Evolutionary conservation across 768 basidiomycete species (phyloP), one percentile per base, ranked within the genome.

Genomic region (Rhodotorula toruloides): DNA sequence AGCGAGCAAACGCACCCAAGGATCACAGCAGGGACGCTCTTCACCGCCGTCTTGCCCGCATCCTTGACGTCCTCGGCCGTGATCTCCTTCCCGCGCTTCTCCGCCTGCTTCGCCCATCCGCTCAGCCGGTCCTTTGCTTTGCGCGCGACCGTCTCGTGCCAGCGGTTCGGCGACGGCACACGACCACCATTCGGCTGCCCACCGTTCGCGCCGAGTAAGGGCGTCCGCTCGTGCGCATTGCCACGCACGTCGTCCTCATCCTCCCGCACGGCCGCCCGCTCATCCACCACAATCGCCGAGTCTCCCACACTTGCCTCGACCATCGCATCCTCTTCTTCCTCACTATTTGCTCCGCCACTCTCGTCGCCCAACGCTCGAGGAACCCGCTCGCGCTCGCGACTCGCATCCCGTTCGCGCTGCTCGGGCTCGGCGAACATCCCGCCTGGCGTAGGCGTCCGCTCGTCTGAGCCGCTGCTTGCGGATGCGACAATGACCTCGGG

Each of bases 1-100:
- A n/a, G 34, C 14, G 27, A 27, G 4, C 3, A 36, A 19, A 54
- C 67, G 39, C 21, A 68, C 68, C 68, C 70, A 21, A 71, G 70
- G 27, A 71, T 61, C 10, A 71, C 70, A 0, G 70, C 70, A 12
- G 70, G 70, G 6, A 71, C 52, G 25, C 62, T 57, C 21, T 17
- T 11, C 12, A 65, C 61, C 4, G 48, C 57, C 12, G 32, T 58
- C 39, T 60, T 46, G 4, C 55, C 67, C 1, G 37, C 36, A 3
- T 63, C 57, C 27, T 56, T 46, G n/a, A 68, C 32, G 50, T 66
- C 67, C 7, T 59, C 54, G 14, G 48, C 61, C 21, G 34, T 56
- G 27, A 67, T n/a, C 49, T 59, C 52, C 34, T 57, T 40, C 6
- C 37, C 63, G 40, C 42, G 32, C 25, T 13, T 8, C 46, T 27